Evolutionary conservation across 352 stramenopile genomes (phyloP).

Genomic region (Pythium monospermum): DNA sequence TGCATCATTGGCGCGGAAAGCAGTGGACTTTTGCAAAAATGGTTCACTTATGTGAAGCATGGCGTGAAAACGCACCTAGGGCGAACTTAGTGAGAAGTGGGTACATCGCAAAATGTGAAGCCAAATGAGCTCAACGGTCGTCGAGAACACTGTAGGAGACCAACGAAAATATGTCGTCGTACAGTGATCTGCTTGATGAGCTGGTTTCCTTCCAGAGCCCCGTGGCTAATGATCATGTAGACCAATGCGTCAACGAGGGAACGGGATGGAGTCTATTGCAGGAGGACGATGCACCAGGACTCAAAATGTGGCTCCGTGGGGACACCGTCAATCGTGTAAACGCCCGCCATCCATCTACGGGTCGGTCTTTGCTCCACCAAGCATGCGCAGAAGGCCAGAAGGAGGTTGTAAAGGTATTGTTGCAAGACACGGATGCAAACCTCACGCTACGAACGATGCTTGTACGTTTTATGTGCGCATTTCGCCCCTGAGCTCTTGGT

Average conservation of each 20-base stretch:
- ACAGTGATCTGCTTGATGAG: constrained; percentile 41
- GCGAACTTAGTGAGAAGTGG: constrained; percentile 15
- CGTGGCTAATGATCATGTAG: not conserved
- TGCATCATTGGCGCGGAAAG: constrained; percentile 5
- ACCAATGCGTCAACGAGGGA: not conserved
- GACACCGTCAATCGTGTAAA: constrained; percentile 30
- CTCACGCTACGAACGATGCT: constrained; percentile 63
- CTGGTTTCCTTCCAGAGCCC: constrained; percentile 25
- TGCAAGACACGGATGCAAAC: constrained; percentile 40
- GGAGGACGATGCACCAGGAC: constrained; percentile 23
- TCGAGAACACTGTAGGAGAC: not conserved
- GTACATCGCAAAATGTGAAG: not conserved
- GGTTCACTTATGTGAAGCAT: not conserved
- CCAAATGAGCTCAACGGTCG: constrained; percentile 1
- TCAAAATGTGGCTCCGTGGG: constrained; percentile 21
- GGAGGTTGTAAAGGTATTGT: constrained; percentile 47
- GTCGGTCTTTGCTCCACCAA: constrained; percentile 60
- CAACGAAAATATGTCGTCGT: constrained; percentile 27
- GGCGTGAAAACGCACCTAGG: not conserved
- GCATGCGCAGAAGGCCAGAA: constrained; percentile 44
- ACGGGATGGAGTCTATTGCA: constrained; percentile 28
- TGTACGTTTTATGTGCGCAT: constrained; percentile 22
- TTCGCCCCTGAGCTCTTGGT: not conserved
- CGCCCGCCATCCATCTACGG: constrained; percentile 24
- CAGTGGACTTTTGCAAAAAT: not conserved